A percentile compares a stretch with the other conserved stretches of the same genome.
Evolutionary conservation across 2,329 filamentous ascomycete genomes (phyloP).

Genomic region (Neoscytalidium dimidiatum): DNA sequence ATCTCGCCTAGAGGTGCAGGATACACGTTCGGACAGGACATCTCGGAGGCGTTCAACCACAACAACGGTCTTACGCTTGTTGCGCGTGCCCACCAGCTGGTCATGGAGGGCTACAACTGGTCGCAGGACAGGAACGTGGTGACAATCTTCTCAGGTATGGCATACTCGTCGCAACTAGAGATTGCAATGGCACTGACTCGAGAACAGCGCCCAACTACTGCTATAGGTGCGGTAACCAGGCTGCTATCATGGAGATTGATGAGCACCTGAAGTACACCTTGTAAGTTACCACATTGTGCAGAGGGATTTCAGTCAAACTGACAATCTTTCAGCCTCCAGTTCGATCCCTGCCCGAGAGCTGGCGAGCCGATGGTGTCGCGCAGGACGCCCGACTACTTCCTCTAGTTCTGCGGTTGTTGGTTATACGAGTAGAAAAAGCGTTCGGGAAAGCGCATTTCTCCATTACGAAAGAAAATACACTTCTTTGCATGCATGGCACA

Average conservation of each 20-base stretch:
- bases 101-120: slow-evolving; percentile 99
- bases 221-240: slow-evolving; percentile 98
- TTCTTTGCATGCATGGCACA: slow-evolving; percentile 15
- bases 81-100: slow-evolving; percentile 93
- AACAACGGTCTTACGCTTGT: slow-evolving; percentile 97
- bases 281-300: slow-evolving; percentile 59
- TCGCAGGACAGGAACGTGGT: slow-evolving; percentile 98
- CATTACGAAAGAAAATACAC: slow-evolving; percentile 14
- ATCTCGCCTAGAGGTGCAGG: slow-evolving; percentile 93
- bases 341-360: slow-evolving; percentile 95
- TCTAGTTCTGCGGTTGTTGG: slow-evolving; percentile 55
- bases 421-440: slow-evolving; percentile 15
- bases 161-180: neutral
- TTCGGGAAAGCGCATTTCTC: slow-evolving; percentile 12
- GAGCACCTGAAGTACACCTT: slow-evolving; percentile 99
- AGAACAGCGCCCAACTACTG: slow-evolving; percentile 69
- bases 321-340: slow-evolving; percentile 75
- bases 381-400: slow-evolving; percentile 98
- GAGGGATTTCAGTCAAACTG: neutral
- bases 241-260: slow-evolving; percentile 99
- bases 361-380: slow-evolving; percentile 97
- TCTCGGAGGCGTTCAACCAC: slow-evolving; percentile 98
- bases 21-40: slow-evolving; percentile 95
- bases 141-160: slow-evolving; percentile 84
- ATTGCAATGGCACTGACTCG: slow-evolving; percentile 32